Conservation (phyloP, 116 monocot species). For the Cymodocea nodosa region DNA sequence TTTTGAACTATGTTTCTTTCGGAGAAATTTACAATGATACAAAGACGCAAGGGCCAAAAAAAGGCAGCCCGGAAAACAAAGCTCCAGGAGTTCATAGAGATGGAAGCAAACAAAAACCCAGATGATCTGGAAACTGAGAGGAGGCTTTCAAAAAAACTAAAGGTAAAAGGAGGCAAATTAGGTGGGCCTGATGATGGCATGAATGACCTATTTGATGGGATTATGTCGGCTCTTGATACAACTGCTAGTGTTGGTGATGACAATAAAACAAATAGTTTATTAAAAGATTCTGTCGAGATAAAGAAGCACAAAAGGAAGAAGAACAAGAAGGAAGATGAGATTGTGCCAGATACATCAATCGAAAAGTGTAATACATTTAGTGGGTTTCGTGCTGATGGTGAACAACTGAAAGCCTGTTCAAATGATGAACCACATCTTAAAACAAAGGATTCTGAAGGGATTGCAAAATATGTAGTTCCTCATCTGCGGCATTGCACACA, state of each 20-base stretch:
- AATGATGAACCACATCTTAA: conserved; percentile 6
- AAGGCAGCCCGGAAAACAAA: conserved; percentile 27
- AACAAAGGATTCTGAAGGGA: neutral
- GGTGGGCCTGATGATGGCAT: conserved; percentile 54
- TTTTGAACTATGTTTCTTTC: no score
- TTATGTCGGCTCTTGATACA: conserved; percentile 22
- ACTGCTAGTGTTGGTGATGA: neutral
- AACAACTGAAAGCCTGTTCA: neutral
- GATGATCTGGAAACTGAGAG: conserved; percentile 50
- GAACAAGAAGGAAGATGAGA: conserved; percentile 7
- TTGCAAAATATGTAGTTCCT: conserved; percentile 41
- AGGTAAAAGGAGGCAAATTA: conserved; percentile 54
- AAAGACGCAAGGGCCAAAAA: no score
- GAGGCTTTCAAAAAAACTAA: conserved; percentile 75
- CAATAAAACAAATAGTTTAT: neutral
- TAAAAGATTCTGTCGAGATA: neutral
- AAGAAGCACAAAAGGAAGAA: conserved; percentile 24
- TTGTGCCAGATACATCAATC: neutral
- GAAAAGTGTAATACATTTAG: neutral
- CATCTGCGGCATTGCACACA: conserved; percentile 28
- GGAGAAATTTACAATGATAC: no score
- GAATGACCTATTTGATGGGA: conserved; percentile 42
- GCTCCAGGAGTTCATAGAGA: conserved; percentile 65
- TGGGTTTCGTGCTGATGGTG: neutral
- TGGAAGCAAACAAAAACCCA: conserved; percentile 29